phyloP scores from a whole-genome alignment of 768 basidiomycete species.

The Clitopilus passeckerianus region DNA sequence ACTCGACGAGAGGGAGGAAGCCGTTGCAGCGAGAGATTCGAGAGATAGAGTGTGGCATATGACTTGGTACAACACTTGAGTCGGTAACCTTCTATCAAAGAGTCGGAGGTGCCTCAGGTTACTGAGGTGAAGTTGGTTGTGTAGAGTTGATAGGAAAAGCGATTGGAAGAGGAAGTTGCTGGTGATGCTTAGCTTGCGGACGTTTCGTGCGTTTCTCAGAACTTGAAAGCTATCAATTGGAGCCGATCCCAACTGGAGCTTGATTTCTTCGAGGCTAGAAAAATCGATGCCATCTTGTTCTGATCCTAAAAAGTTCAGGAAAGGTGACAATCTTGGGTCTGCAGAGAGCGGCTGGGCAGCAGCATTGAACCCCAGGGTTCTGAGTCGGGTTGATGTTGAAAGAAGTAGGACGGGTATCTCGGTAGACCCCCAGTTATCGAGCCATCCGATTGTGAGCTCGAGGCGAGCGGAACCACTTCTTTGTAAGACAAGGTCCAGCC shows the following conservation, averaged over 20 bases:
- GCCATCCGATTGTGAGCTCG: neutral
- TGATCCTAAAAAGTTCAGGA: neutral
- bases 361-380: neutral
- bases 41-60: neutral
- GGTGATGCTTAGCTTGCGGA: neutral
- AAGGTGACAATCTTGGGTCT: neutral
- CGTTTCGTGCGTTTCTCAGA: neutral
- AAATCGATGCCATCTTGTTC: neutral
- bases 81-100: neutral
- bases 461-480: neutral
- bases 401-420: neutral
- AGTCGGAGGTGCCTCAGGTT: neutral
- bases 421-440: neutral
- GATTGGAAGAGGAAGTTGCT: neutral
- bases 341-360: neutral
- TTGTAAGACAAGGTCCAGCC: neutral
- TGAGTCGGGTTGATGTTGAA: neutral
- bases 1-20: neutral
- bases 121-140: neutral
- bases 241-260: neutral
- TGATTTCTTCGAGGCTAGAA: neutral
- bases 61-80: neutral
- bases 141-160: neutral
- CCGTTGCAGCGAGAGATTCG: neutral
- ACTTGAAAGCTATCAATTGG: neutral